A percentile compares a stretch with the other conserved stretches of the same genome.
phyloP scores from a whole-genome alignment of 2,329 filamentous ascomycete genomes.

The Neopestalotiopsis sp. region DNA sequence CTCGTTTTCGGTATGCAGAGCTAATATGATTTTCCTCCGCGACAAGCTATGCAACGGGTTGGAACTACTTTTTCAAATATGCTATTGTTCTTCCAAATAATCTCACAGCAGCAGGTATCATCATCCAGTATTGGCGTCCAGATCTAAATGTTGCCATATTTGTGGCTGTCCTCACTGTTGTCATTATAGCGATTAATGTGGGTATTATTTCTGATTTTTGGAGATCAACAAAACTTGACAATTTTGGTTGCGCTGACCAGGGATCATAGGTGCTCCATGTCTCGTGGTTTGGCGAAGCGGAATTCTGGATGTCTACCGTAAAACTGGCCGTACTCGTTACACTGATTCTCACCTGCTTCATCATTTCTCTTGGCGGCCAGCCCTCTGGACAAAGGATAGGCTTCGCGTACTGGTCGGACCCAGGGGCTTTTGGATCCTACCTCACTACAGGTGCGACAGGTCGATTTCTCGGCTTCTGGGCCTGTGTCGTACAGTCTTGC shows the following conservation, averaged over 20 bases:
- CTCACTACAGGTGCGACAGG: constrained; percentile 57
- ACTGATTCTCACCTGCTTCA: constrained; percentile 43
- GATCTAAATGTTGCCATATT: constrained; percentile 11
- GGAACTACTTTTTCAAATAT: constrained; percentile 35
- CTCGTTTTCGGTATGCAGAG: no score
- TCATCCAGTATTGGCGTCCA: constrained; percentile 11
- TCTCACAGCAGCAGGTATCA: constrained; percentile 1
- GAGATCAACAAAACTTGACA: neutral
- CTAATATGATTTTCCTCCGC: neutral
- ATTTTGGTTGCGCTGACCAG: no score
- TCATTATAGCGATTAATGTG: constrained; percentile 42
- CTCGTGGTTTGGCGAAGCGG: constrained; percentile 47
- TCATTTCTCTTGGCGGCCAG: constrained; percentile 50
- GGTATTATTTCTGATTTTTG: no score
- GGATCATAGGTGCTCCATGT: constrained; percentile 31
- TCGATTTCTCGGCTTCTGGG: constrained; percentile 65
- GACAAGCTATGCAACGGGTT: constrained; percentile 45
- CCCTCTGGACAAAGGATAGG: constrained; percentile 42
- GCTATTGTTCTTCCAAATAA: constrained; percentile 4
- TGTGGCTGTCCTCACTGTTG: constrained; percentile 44
- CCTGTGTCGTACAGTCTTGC: constrained; percentile 57
- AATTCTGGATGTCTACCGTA: constrained; percentile 50
- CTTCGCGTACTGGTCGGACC: constrained; percentile 47
- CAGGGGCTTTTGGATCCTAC: constrained; percentile 60
- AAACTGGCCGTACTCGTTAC: constrained; percentile 42